These are phyloP conservation scores for Candida sanyaensis DNA, from an alignment of 1,139 yeast genomes.

Conservation along the genomic window DNA sequence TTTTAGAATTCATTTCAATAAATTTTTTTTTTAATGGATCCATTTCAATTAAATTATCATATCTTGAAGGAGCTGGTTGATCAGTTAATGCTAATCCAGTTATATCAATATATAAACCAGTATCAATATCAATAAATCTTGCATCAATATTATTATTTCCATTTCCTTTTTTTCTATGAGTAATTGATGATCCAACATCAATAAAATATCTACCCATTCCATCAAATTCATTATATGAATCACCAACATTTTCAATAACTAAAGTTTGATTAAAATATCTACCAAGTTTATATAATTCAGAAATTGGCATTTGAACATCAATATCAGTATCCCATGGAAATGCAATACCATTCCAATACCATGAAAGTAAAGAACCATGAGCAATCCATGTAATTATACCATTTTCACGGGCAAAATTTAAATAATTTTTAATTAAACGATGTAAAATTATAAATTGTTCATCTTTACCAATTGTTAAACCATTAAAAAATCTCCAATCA, in stretches of 20 bases:
- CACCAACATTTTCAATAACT: conserved; percentile 37
- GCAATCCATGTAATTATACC: conserved; percentile 44
- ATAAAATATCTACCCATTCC: conserved; percentile 27
- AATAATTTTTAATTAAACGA: conserved; percentile 35
- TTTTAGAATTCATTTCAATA: conserved; percentile 6
- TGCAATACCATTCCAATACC: conserved; percentile 53
- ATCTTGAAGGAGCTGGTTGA: conserved; percentile 36
- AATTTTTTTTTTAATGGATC: conserved; percentile 13
- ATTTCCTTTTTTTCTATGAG: conserved; percentile 34
- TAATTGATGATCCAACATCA: conserved; percentile 20
- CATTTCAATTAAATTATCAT: conserved; percentile 5
- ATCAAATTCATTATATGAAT: conserved; percentile 15
- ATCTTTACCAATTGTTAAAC: conserved; percentile 28
- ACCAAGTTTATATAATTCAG: conserved; percentile 43
- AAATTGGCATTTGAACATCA: conserved; percentile 57
- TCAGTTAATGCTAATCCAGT: conserved; percentile 53
- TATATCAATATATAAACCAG: conserved; percentile 75
- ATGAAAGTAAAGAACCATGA: conserved; percentile 44
- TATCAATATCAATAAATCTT: conserved; percentile 72
- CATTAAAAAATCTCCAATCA: conserved; percentile 50
- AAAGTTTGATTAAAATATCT: conserved; percentile 43
- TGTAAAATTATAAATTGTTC: conserved; percentile 27
- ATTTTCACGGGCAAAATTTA: conserved; percentile 28
- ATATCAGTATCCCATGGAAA: conserved; percentile 60
- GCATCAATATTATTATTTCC: conserved; percentile 76